These are phyloP conservation scores for Tillandsia fasciculata DNA, from an alignment of 176 grass and related monocot genomes.

Conservation along the genomic window DNA sequence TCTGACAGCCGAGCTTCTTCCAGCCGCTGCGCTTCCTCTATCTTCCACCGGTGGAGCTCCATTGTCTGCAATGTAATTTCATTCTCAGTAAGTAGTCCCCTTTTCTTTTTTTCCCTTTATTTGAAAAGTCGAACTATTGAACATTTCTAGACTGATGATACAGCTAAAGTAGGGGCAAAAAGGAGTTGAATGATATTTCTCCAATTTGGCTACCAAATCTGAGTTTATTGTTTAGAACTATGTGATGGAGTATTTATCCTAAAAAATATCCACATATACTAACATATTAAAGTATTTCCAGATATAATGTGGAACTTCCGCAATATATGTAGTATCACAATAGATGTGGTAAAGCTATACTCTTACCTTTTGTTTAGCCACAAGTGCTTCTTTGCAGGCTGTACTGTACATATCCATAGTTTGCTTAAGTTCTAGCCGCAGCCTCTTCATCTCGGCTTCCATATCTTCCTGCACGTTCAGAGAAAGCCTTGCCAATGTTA, in stretches of 20 bases:
- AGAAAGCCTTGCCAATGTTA: not conserved
- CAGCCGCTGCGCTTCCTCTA: constrained; percentile 17
- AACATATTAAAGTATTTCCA: too few species aligned
- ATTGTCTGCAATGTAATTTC: constrained; percentile 9
- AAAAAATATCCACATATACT: too few species aligned
- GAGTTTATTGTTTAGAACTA: too few species aligned
- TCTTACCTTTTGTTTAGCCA: constrained; percentile 32
- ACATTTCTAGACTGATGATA: too few species aligned
- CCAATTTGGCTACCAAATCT: too few species aligned
- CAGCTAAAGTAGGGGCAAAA: not conserved
- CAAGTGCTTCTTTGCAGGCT: constrained; percentile 37
- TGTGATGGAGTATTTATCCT: too few species aligned
- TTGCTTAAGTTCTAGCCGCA: constrained; percentile 34
- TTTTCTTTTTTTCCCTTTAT: too few species aligned
- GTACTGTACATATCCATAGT: constrained; percentile 39
- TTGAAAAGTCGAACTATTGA: not conserved
- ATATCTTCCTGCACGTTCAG: constrained; percentile 20
- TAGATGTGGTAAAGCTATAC: not conserved
- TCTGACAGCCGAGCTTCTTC: constrained; percentile 18
- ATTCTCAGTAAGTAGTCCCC: too few species aligned
- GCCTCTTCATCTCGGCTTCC: constrained; percentile 34
- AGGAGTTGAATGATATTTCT: too few species aligned
- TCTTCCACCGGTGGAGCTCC: constrained; percentile 28
- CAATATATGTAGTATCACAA: not conserved
- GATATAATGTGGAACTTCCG: not conserved